Percentiles rank a stretch among this genome's conserved stretches.
Evolutionary conservation across 306 rosid species (phyloP).

Genomic region (Cicer bijugum): DNA sequence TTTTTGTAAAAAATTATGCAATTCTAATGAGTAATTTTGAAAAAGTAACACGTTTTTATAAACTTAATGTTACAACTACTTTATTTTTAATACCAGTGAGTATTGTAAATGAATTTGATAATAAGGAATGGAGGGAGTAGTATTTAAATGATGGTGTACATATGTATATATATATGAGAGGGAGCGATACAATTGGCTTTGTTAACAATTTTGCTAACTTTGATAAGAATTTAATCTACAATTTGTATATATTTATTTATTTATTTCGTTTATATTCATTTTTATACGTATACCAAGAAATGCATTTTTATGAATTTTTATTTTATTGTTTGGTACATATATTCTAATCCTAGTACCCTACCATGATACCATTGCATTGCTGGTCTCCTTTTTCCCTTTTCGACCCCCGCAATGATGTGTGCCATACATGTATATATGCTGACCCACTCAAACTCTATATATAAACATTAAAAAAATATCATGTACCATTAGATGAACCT

Average conservation of each 20-base stretch:
- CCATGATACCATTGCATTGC: neutral
- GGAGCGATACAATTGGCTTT: neutral
- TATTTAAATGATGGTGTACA: no score
- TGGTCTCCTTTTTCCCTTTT: conserved; percentile 19
- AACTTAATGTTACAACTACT: no score
- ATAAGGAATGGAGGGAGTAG: no score
- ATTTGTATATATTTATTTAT: neutral
- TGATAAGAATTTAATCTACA: neutral
- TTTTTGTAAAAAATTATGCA: no score
- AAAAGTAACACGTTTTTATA: no score
- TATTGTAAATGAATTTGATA: no score
- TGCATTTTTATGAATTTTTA: neutral
- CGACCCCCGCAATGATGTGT: conserved; percentile 19
- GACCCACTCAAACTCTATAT: conserved; percentile 32
- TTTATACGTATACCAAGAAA: neutral
- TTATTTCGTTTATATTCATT: neutral
- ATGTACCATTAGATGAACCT: neutral
- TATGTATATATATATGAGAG: no score
- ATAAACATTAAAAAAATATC: conserved; percentile 2
- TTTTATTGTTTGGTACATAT: neutral
- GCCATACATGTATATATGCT: conserved; percentile 29
- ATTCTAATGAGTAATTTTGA: no score
- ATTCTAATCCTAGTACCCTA: conserved; percentile 34
- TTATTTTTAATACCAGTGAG: no score
- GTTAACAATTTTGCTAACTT: neutral